Conservation (phyloP, 2,329 filamentous ascomycete species). For the Penicillium aurantiogriseum region DNA sequence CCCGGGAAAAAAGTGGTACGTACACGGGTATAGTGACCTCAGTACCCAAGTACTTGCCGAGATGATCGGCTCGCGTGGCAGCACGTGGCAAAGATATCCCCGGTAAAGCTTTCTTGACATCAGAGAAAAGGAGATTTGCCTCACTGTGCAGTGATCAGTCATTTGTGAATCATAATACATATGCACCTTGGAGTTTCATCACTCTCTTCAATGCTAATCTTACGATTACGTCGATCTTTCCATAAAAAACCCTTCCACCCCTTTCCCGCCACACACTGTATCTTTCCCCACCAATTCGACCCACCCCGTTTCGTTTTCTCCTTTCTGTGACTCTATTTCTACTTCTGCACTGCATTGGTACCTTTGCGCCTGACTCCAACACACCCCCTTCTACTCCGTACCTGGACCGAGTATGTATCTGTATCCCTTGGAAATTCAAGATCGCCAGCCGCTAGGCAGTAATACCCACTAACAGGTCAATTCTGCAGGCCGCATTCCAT, state of each 20-base stretch:
- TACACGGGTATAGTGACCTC: too few relatives aligned
- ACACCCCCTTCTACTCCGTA: neutral
- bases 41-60: neutral
- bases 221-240: conserved; percentile 9
- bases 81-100: conserved; percentile 24
- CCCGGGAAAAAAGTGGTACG: too few relatives aligned
- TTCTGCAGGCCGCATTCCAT: conserved; percentile 1
- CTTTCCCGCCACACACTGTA: neutral
- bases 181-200: neutral
- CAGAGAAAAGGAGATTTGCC: neutral
- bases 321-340: conserved; percentile 13
- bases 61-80: conserved; percentile 5
- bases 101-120: conserved; percentile 4
- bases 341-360: neutral
- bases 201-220: neutral
- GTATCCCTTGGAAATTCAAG: neutral
- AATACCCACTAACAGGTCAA: conserved; percentile 9
- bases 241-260: conserved; percentile 3
- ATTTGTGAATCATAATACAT: neutral
- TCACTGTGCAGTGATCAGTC: neutral
- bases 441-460: neutral
- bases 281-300: conserved; percentile 14
- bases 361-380: neutral
- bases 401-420: neutral
- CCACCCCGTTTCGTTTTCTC: conserved; percentile 23